These are phyloP conservation scores for Ceratocystis variospora DNA, from an alignment of 2,329 filamentous ascomycete species.

Conservation along the genomic window DNA sequence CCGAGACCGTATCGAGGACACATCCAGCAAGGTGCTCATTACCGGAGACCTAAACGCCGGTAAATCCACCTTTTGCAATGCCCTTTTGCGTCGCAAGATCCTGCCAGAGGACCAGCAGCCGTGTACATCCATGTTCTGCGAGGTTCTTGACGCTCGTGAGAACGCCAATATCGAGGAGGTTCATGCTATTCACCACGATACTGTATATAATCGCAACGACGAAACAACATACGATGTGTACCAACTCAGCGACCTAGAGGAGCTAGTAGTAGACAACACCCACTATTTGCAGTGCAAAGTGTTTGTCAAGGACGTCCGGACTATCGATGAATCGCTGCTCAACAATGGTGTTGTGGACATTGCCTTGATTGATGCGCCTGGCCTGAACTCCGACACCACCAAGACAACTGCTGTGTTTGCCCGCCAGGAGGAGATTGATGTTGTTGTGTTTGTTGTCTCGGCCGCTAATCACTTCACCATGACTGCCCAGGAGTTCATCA, in stretches of 20 bases:
- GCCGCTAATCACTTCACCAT: slow-evolving; percentile 96
- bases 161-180: slow-evolving; percentile 89
- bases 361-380: slow-evolving; percentile 89
- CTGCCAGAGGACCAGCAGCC: slow-evolving; percentile 95
- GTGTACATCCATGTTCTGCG: slow-evolving; percentile 96
- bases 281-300: slow-evolving; percentile 92
- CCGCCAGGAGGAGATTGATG: slow-evolving; percentile 94
- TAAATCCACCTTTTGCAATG: slow-evolving; percentile 98
- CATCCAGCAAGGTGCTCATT: slow-evolving; percentile 87
- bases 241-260: slow-evolving; percentile 61
- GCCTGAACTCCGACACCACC: slow-evolving; percentile 86
- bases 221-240: slow-evolving; percentile 91
- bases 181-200: slow-evolving; percentile 77
- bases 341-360: slow-evolving; percentile 98
- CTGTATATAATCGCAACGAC: slow-evolving; percentile 71
- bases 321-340: slow-evolving; percentile 81
- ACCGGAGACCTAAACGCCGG: slow-evolving; percentile 94
- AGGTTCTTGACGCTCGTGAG: slow-evolving; percentile 82
- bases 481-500: slow-evolving; percentile 95
- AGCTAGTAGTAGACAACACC: slow-evolving; percentile 77
- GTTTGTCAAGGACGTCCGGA: slow-evolving; percentile 79
- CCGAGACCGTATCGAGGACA: slow-evolving; percentile 91
- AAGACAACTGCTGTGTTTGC: slow-evolving; percentile 97
- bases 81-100: slow-evolving; percentile 80
- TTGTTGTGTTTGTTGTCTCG: slow-evolving; percentile 95